Percentiles rank a stretch among this genome's conserved stretches.
Evolutionary conservation across 306 rosid genomes (phyloP).

Genomic region (Dalbergia oliveri): DNA sequence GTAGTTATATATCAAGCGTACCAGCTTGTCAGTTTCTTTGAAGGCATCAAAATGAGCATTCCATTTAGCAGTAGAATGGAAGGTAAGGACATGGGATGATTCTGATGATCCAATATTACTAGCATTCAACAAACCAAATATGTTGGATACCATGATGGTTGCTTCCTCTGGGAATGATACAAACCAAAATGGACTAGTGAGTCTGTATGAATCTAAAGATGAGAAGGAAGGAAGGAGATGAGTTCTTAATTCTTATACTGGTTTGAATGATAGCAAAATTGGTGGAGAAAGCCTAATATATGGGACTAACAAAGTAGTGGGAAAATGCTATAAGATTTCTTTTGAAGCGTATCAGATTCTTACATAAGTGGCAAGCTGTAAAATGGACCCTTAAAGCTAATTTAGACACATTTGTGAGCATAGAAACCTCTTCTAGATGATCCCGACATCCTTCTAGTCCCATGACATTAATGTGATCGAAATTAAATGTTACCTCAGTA

Average conservation of each 20-base stretch:
- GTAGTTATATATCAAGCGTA: slow-evolving; percentile 27
- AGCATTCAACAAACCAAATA: background rate
- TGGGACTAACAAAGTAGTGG: slow-evolving; percentile 24
- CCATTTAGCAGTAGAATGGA: slow-evolving; percentile 47
- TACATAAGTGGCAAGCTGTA: slow-evolving; percentile 35
- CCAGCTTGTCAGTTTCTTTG: slow-evolving; percentile 67
- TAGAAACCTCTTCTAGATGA: background rate
- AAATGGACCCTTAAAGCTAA: slow-evolving; percentile 31
- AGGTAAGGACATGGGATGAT: slow-evolving; percentile 39
- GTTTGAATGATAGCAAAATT: slow-evolving; percentile 19
- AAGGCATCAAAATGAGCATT: slow-evolving; percentile 43
- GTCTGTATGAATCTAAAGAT: no score
- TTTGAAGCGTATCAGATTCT: slow-evolving; percentile 32
- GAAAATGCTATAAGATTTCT: slow-evolving; percentile 16
- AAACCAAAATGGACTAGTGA: slow-evolving; percentile 25
- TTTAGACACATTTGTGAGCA: slow-evolving; percentile 9
- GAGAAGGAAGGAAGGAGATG: background rate
- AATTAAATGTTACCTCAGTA: background rate
- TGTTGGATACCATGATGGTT: slow-evolving; percentile 19
- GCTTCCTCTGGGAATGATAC: background rate
- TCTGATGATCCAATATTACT: background rate
- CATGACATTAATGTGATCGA: slow-evolving; percentile 6
- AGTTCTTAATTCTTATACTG: slow-evolving; percentile 2
- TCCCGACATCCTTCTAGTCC: slow-evolving; percentile 19
- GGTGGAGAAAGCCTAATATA: slow-evolving; percentile 1